Evolutionary conservation across 2,329 filamentous ascomycete species (phyloP), one percentile per base, ranked within the genome.

Genomic region (Chrysoporthe deuterocubensis): DNA sequence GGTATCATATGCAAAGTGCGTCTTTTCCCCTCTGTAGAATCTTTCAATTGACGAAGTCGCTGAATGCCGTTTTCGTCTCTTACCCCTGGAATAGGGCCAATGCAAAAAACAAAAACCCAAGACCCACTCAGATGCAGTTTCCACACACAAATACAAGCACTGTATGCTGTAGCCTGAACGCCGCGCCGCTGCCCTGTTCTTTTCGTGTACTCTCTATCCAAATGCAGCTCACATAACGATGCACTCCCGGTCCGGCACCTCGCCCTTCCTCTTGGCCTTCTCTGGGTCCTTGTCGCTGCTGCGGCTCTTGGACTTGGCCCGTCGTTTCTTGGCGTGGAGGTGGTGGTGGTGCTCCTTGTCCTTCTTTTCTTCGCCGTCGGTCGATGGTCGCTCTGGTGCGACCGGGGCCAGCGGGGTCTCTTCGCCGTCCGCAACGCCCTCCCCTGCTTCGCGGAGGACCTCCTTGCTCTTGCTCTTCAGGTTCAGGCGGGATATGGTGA

Each of bases 401-500:
- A 61, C 54, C 3, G 54, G n/a, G 11, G 68, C 63, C 42, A 66
- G 13, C 3, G 68, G 68, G 16, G 68, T 70, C 46, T 68, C 69
- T 56, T 68, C 66, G 5, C 65, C 68, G 40, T 65, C 73, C 68
- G 52, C 66, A 34, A 66, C 13, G 18, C 60, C 64, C n/a, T 69
- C 69, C 26, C 64, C 67, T 14, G 70, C 62, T 57, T 80, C 79
- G 46, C 78, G 77, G 66, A 82, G 73, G 0, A 78, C 80, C 68
- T 88, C 86, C 72, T 81, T 85, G 77, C 84, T 86, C 62, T 82
- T 83, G 72, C 84, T 82, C 7, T 87, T 80, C 0, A 83, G 81
- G 11, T 83, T 83, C 4, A 88, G 76, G n/a, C 85, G 83, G 18
- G 82, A 84, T 75, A 90, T 87, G 2, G 84, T 86, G 21, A 84